phyloP scores from a whole-genome alignment of 768 basidiomycete species.

The Butyriboletus loyo region DNA sequence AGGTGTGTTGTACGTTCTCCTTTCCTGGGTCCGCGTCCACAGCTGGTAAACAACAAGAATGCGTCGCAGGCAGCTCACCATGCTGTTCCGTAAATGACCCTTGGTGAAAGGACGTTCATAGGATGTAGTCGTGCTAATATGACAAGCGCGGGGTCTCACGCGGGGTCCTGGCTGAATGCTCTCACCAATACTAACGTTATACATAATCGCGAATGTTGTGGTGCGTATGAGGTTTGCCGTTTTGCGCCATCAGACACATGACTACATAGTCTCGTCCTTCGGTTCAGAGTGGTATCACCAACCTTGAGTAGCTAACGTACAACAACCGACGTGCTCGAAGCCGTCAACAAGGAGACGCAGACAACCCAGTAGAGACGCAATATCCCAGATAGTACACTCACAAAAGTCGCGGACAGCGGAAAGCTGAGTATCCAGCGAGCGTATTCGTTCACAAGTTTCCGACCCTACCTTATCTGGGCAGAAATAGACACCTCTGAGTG shows the following conservation, averaged over 20 bases:
- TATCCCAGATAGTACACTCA: background rate
- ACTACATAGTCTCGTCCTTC: background rate
- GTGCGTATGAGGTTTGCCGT: background rate
- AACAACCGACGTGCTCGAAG: background rate
- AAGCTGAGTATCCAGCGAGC: background rate
- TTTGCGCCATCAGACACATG: background rate
- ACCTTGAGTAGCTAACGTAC: background rate
- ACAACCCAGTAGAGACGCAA: background rate
- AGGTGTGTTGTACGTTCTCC: slow-evolving; percentile 65
- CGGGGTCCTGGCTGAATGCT: background rate
- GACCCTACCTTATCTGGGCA: background rate
- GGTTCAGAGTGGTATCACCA: background rate
- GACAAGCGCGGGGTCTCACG: slow-evolving; percentile 18
- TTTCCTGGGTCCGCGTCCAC: slow-evolving; percentile 52
- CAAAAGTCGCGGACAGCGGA: background rate
- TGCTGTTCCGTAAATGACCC: slow-evolving; percentile 61
- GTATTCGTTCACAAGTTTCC: background rate
- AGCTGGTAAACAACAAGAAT: background rate
- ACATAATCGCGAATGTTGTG: background rate
- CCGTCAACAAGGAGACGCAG: background rate
- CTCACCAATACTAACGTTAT: background rate
- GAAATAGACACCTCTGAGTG: background rate
- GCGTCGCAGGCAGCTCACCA: slow-evolving; percentile 39
- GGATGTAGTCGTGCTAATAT: background rate
- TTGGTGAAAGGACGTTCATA: slow-evolving; percentile 36